Percentiles rank a stretch among this genome's conserved stretches.
Conservation (phyloP, 2,329 filamentous ascomycete genomes). For the Lachnellula willkommii region DNA sequence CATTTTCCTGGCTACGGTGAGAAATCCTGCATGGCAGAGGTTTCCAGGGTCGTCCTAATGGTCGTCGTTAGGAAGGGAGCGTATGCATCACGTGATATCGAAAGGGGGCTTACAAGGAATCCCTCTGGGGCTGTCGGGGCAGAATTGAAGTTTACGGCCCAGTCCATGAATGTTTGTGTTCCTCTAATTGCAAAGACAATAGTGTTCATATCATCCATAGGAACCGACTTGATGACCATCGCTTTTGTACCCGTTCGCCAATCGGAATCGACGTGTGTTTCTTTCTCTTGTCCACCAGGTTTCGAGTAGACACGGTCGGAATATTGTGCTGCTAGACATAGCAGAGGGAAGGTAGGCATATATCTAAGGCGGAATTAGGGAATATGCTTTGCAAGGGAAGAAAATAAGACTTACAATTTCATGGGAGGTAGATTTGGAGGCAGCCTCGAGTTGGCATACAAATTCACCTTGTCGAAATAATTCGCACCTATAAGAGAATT, state of each 20-base stretch:
- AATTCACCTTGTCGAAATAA: constrained; percentile 70
- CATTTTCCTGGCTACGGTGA: constrained; percentile 72
- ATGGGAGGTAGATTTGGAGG: constrained; percentile 63
- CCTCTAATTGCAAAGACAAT: constrained; percentile 83
- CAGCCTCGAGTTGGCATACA: constrained; percentile 72
- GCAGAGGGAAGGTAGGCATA: constrained; percentile 68
- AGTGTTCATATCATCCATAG: constrained; percentile 70
- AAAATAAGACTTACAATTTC: constrained; percentile 48
- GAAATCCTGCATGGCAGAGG: constrained; percentile 74
- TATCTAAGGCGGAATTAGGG: constrained; percentile 45
- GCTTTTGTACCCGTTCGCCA: constrained; percentile 73
- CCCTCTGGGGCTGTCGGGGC: constrained; percentile 59
- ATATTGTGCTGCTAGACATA: constrained; percentile 74
- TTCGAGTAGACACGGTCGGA: constrained; percentile 68
- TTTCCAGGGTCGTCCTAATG: constrained; percentile 66
- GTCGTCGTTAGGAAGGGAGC: constrained; percentile 2
- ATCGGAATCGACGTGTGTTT: constrained; percentile 66
- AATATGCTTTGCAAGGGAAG: not conserved
- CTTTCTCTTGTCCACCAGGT: constrained; percentile 56
- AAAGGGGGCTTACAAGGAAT: constrained; percentile 51
- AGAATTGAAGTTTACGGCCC: constrained; percentile 74
- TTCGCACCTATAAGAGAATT: constrained; percentile 43
- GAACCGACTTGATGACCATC: constrained; percentile 77
- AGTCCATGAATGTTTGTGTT: constrained; percentile 75
- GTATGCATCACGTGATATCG: not conserved